Conservation (phyloP, 202 grass and related monocot species). For the Hordeum pubiflorum region DNA sequence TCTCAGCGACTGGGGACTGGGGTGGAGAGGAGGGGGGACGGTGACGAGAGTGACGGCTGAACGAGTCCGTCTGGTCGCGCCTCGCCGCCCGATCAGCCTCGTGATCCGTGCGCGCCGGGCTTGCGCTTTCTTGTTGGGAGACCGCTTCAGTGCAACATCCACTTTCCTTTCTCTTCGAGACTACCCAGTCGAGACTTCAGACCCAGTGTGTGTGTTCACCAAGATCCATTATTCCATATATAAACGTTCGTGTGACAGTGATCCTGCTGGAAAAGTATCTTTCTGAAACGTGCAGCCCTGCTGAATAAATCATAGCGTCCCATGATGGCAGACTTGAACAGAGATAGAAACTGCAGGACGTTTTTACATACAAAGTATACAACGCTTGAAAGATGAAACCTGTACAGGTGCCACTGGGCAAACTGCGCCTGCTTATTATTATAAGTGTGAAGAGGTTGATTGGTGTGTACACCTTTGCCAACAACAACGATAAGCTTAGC, state of each 20-base stretch:
- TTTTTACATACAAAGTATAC: too few relatives aligned
- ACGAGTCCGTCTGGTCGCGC: neutral
- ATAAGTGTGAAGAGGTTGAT: neutral
- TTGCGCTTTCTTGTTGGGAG: too few relatives aligned
- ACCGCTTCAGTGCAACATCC: too few relatives aligned
- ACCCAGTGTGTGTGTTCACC: neutral
- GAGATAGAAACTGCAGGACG: neutral
- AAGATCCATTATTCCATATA: neutral
- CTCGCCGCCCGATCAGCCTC: neutral
- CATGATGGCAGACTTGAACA: neutral
- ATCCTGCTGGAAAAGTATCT: neutral
- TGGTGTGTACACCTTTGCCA: constrained; percentile 29
- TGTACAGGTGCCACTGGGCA: neutral
- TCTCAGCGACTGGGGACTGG: neutral
- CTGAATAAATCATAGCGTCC: neutral
- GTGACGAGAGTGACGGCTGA: neutral
- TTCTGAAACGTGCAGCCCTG: too few relatives aligned
- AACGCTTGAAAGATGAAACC: neutral
- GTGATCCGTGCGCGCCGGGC: neutral
- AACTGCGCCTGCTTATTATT: constrained; percentile 10
- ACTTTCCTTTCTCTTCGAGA: too few relatives aligned
- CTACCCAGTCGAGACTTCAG: neutral
- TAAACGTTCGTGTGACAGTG: neutral
- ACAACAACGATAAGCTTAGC: constrained; percentile 4
- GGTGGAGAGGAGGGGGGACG: neutral